phyloP scores from a whole-genome alignment of 2,329 filamentous ascomycete genomes.

The Ploettnerulaceae sp. region DNA sequence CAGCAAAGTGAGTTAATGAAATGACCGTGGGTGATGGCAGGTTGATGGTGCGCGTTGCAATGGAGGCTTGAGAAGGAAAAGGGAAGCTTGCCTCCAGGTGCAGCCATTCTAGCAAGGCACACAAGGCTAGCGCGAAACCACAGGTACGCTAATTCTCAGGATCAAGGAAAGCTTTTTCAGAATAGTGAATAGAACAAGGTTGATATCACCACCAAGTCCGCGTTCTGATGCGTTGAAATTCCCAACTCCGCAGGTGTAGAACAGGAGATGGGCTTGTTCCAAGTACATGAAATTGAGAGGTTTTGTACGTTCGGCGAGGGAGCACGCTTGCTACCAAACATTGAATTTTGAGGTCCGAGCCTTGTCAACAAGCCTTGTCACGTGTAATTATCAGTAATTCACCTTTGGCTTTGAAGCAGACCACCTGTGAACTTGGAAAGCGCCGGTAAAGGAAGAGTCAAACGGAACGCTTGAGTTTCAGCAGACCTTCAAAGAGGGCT shows the following conservation, averaged over 20 bases:
- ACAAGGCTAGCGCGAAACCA: conserved; percentile 1
- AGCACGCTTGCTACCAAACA: not conserved
- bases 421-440: no score
- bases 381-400: not conserved
- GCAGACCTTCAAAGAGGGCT: no score
- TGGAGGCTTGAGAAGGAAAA: not conserved
- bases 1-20: conserved; percentile 20
- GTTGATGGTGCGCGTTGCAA: not conserved
- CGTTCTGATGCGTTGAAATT: not conserved
- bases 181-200: not conserved
- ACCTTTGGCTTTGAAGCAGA: not conserved
- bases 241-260: not conserved
- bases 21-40: conserved; percentile 10
- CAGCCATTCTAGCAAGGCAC: conserved; percentile 3
- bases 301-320: not conserved
- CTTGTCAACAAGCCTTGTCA: not conserved
- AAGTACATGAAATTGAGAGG: not conserved
- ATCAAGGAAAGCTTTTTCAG: not conserved
- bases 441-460: no score
- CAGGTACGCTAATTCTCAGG: conserved; percentile 4
- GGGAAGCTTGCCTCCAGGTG: not conserved
- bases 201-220: not conserved
- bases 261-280: not conserved
- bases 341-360: no score
- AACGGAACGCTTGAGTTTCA: no score